A percentile compares a stretch with the other conserved stretches of the same genome.
Evolutionary conservation across 768 basidiomycete species (phyloP).

Genomic region (Cystobasidiopsis lactophilus): DNA sequence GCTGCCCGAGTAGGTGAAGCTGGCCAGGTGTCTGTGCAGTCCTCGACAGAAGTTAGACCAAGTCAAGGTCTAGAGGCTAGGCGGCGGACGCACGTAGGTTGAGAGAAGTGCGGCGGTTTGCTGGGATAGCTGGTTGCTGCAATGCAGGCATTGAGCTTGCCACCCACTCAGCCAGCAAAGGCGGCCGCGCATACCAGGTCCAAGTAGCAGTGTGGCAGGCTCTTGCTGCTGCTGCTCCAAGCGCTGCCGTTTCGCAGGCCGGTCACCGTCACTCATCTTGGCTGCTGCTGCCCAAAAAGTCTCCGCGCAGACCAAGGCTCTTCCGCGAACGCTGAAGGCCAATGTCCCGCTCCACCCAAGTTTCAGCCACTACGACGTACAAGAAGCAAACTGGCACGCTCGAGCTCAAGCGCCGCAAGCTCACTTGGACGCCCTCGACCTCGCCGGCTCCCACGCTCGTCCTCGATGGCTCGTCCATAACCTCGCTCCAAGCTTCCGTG

Average conservation of each 20-base stretch:
- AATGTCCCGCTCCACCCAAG: too few species aligned
- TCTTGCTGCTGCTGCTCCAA: too few species aligned
- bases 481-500: slow-evolving; percentile 58
- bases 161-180: too few species aligned
- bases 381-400: slow-evolving; percentile 59
- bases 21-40: slow-evolving; percentile 9
- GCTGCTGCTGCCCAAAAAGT: too few species aligned
- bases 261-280: too few species aligned
- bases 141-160: background rate
- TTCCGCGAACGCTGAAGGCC: too few species aligned
- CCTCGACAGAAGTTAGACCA: too few species aligned
- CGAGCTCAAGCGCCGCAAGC: slow-evolving; percentile 39
- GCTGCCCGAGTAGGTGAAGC: slow-evolving; percentile 18
- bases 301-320: too few species aligned
- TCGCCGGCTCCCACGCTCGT: slow-evolving; percentile 40
- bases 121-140: background rate
- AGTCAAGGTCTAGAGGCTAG: too few species aligned
- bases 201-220: too few species aligned
- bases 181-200: too few species aligned
- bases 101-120: background rate
- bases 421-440: slow-evolving; percentile 62
- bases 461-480: slow-evolving; percentile 36
- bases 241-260: too few species aligned
- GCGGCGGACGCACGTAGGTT: background rate
- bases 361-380: slow-evolving; percentile 32